Conservation (phyloP, 2,329 filamentous ascomycete species). For the Sarocladiaceae sp. region DNA sequence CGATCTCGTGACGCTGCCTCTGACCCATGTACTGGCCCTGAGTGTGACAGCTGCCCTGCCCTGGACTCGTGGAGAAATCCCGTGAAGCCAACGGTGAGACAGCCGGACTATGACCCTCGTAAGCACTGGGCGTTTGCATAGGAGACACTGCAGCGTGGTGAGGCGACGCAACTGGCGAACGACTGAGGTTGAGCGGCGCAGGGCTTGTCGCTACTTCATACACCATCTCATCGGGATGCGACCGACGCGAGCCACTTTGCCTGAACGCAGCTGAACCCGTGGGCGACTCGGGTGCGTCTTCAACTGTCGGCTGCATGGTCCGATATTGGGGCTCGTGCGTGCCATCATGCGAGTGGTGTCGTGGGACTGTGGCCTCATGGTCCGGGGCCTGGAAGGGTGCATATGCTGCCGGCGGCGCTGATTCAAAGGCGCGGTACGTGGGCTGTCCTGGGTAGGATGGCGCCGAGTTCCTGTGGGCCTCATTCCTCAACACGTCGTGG, state of each 20-base stretch:
- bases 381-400: neutral
- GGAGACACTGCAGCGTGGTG: constrained; percentile 1
- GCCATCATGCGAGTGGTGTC: constrained; percentile 49
- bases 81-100: constrained; percentile 2
- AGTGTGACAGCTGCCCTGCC: constrained; percentile 14
- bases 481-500: constrained; percentile 53
- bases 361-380: constrained; percentile 34
- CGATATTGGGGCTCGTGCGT: constrained; percentile 41
- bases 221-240: constrained; percentile 30
- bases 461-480: constrained; percentile 51
- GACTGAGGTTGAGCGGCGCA: constrained; percentile 40
- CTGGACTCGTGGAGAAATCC: constrained; percentile 12
- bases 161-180: constrained; percentile 20
- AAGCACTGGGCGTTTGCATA: neutral
- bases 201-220: constrained; percentile 37
- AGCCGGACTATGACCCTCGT: constrained; percentile 1
- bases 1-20: constrained; percentile 22
- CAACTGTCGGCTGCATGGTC: constrained; percentile 58
- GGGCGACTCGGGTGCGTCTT: constrained; percentile 57
- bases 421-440: constrained; percentile 47
- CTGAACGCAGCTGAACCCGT: constrained; percentile 16
- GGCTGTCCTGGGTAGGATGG: constrained; percentile 50
- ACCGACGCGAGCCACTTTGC: constrained; percentile 12
- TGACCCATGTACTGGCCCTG: constrained; percentile 23
- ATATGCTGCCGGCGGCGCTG: constrained; percentile 35